Conservation (phyloP, 768 basidiomycete species). For the Asterophora lycoperdoides region DNA sequence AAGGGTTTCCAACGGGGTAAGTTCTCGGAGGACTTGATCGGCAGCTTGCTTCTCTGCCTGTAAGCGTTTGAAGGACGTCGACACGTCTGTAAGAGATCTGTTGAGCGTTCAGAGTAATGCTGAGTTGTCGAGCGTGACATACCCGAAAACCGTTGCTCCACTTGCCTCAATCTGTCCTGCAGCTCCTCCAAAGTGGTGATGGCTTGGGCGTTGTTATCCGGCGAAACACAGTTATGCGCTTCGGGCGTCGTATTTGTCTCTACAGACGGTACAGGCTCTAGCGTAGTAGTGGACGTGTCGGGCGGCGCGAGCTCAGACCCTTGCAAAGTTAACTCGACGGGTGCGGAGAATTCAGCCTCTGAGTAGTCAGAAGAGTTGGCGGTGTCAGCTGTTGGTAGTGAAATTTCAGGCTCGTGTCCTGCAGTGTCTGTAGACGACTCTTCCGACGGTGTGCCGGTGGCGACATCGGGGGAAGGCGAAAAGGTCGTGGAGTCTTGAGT, state of each 20-base stretch:
- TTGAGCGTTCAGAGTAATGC: slow-evolving; percentile 1
- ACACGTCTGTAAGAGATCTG: slow-evolving; percentile 53
- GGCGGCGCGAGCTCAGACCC: background rate
- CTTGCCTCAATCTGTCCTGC: slow-evolving; percentile 60
- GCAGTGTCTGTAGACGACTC: background rate
- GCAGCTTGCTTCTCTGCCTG: slow-evolving; percentile 68
- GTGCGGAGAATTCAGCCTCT: too few species aligned
- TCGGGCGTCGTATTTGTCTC: background rate
- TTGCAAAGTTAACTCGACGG: too few species aligned
- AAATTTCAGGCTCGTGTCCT: background rate
- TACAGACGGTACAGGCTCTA: background rate
- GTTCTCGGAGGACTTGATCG: slow-evolving; percentile 62
- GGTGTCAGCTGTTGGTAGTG: too few species aligned
- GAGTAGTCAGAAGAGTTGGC: too few species aligned
- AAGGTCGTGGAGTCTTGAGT: background rate
- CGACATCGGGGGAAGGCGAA: background rate
- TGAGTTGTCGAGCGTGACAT: slow-evolving; percentile 7
- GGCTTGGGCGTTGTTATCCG: slow-evolving; percentile 1
- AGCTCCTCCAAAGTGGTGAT: slow-evolving; percentile 47
- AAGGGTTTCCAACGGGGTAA: slow-evolving; percentile 67
- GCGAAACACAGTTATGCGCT: background rate
- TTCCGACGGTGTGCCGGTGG: background rate
- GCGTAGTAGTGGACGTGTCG: background rate
- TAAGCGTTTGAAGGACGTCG: slow-evolving; percentile 70
- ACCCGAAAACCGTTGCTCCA: slow-evolving; percentile 81